These are phyloP conservation scores for Gnomoniopsis smithogilvyi DNA, from an alignment of 2,329 filamentous ascomycete species.

Conservation along the genomic window DNA sequence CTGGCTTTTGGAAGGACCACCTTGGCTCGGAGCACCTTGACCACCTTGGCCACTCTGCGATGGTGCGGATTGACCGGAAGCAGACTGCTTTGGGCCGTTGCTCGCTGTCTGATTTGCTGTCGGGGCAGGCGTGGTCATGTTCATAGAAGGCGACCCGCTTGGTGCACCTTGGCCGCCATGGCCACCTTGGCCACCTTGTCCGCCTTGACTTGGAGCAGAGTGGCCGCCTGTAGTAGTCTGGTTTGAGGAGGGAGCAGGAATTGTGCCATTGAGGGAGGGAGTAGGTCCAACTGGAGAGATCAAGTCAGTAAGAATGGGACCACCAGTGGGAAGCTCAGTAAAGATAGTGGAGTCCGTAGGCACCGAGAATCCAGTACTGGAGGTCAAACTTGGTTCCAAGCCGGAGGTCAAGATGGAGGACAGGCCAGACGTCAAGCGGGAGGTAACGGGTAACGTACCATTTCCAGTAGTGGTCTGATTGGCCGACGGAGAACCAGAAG, in stretches of 20 bases:
- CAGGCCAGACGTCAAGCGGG: background rate
- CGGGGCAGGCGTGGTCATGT: constrained; percentile 8
- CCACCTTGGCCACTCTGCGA: constrained; percentile 8
- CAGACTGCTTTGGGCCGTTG: background rate
- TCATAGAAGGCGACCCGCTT: background rate
- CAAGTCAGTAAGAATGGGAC: constrained; percentile 1
- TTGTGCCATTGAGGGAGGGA: constrained; percentile 9
- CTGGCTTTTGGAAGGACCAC: background rate
- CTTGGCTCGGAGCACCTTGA: constrained; percentile 1
- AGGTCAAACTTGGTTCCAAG: background rate
- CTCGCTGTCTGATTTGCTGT: background rate
- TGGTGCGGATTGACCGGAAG: background rate
- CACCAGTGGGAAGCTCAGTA: constrained; percentile 4
- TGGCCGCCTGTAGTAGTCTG: background rate
- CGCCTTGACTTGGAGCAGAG: background rate
- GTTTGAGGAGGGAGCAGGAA: constrained; percentile 5
- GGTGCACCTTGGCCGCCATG: background rate
- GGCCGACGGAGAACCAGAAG: constrained; percentile 3
- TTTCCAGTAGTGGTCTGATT: constrained; percentile 9
- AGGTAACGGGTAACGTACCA: constrained; percentile 5
- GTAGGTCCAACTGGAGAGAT: constrained; percentile 5
- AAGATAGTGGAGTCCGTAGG: constrained; percentile 11
- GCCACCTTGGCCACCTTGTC: background rate
- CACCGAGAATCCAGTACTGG: background rate
- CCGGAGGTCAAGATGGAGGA: background rate